Evolutionary conservation across 2,329 filamentous ascomycete species (phyloP), one percentile per base, ranked within the genome.

Genomic region (Pleoardoris graminearum): DNA sequence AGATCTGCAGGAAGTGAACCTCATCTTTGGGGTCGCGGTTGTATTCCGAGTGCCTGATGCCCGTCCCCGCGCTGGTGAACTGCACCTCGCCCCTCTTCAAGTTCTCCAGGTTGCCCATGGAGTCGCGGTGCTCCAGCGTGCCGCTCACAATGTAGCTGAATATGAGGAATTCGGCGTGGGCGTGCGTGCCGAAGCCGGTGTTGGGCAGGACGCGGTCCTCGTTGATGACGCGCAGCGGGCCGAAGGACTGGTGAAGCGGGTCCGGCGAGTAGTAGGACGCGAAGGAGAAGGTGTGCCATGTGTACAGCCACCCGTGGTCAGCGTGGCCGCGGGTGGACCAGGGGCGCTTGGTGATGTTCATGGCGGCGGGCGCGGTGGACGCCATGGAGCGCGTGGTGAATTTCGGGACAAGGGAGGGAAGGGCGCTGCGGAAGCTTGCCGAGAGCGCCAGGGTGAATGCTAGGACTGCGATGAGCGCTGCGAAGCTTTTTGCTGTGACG

Each of bases 1-100:
- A 96, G 63, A 96, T 95, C 74, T 96, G 91, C 29, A 96, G 76
- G 68, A 95, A 95, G 69, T 95, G 90, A 11, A 90, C 88, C 21
- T 87, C 84, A 38, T 89, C 83, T 12, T 81, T 75, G 48, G 77
- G 71, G 70, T 90, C 85, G 74, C 94, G 86, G 73, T 93, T 94
- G 75, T 87, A 85, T 75, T 96, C 91, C 7, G 85, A 89, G 73
- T 96, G 90, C 1, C 90, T 84, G 64, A 96, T 86, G 5, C 84
- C 84, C 4, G 85, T 91, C 49, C 91, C 91, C n/a, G 89, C 91
- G 12, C 87, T 91, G 8, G 91, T 96, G 74, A 95, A 96, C 68
- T 96, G 91, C 38, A 96, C 89, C 71, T 95, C 90, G 11, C 90
- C 90, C 32, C 90, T 80, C 65, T 83, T 82, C 79, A 96, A 87